Evolutionary conservation across 371 early-diverging fungal species (phyloP).

Genomic region (Nematocida parisii): DNA sequence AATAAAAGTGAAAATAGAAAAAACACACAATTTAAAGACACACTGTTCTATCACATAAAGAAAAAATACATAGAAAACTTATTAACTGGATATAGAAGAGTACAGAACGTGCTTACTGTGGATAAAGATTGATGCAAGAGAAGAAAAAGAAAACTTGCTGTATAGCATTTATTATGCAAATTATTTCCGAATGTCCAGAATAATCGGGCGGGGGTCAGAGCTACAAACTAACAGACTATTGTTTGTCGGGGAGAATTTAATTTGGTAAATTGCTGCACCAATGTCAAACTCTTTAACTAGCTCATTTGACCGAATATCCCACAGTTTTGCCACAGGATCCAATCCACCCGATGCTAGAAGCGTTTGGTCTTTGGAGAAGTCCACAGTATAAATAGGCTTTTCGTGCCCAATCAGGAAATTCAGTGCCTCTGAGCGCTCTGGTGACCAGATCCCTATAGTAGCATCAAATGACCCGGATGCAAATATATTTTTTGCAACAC

Average conservation of each 20-base stretch:
- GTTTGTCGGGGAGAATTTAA: constrained; percentile 24
- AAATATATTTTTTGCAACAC: constrained; percentile 79
- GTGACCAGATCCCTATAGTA: constrained; percentile 83
- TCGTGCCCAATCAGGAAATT: constrained; percentile 74
- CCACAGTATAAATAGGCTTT: constrained; percentile 77
- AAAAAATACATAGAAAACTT: too few relatives aligned
- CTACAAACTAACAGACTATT: constrained; percentile 42
- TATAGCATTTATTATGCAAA: not conserved
- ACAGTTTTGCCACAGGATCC: constrained; percentile 70
- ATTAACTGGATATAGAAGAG: too few relatives aligned
- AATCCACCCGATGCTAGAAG: constrained; percentile 80
- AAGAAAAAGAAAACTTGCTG: too few relatives aligned
- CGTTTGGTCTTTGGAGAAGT: constrained; percentile 79
- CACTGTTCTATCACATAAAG: too few relatives aligned
- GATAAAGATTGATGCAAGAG: too few relatives aligned
- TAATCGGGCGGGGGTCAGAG: constrained; percentile 50
- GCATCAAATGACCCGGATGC: constrained; percentile 85
- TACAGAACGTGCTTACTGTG: too few relatives aligned
- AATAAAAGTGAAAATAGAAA: too few relatives aligned
- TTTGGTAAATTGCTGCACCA: constrained; percentile 51
- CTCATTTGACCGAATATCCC: constrained; percentile 55
- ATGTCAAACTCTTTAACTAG: constrained; percentile 52
- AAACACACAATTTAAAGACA: too few relatives aligned
- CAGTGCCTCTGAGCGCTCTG: constrained; percentile 61
- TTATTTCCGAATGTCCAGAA: constrained; percentile 54